Evolutionary conservation across 1,284 basidiomycete genomes (phyloP).

Genomic region (Microbotryum silenes-acaulis): DNA sequence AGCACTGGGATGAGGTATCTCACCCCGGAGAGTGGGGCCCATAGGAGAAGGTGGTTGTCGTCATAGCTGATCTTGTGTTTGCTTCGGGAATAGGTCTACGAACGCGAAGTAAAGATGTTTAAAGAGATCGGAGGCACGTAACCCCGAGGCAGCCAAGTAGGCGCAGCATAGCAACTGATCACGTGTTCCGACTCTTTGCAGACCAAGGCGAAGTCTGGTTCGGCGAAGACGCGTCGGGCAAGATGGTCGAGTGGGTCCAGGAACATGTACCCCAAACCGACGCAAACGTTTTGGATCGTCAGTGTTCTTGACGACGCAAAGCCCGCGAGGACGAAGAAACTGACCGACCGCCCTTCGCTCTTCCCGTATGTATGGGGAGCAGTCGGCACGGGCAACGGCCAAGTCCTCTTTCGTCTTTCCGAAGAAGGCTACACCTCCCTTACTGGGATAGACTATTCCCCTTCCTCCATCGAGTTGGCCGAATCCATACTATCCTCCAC

Average conservation of each 20-base stretch:
- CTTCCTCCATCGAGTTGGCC: conserved; percentile 53
- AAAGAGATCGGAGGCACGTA: conserved; percentile 54
- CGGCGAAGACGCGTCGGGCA: conserved; percentile 66
- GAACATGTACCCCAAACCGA: conserved; percentile 28
- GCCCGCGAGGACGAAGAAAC: neutral
- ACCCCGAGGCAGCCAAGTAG: too few species aligned
- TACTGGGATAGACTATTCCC: conserved; percentile 74
- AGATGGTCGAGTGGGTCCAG: conserved; percentile 53
- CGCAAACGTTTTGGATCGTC: conserved; percentile 34
- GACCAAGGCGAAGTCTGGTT: conserved; percentile 92
- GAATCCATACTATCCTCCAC: conserved; percentile 18
- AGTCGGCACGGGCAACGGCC: conserved; percentile 79
- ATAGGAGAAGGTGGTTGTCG: neutral
- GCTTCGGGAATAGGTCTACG: conserved; percentile 44
- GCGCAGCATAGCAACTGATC: neutral
- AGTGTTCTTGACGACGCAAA: neutral
- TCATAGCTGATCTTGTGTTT: conserved; percentile 52
- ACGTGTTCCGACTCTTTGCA: neutral
- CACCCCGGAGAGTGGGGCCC: conserved; percentile 16
- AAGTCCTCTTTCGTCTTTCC: conserved; percentile 63
- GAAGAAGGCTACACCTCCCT: conserved; percentile 60
- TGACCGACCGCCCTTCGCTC: neutral
- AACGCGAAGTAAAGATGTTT: conserved; percentile 61
- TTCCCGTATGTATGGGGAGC: neutral
- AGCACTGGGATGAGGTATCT: conserved; percentile 40